Evolutionary conservation across 352 stramenopile species (phyloP).

Genomic region (Globisporangium mamillatum): DNA sequence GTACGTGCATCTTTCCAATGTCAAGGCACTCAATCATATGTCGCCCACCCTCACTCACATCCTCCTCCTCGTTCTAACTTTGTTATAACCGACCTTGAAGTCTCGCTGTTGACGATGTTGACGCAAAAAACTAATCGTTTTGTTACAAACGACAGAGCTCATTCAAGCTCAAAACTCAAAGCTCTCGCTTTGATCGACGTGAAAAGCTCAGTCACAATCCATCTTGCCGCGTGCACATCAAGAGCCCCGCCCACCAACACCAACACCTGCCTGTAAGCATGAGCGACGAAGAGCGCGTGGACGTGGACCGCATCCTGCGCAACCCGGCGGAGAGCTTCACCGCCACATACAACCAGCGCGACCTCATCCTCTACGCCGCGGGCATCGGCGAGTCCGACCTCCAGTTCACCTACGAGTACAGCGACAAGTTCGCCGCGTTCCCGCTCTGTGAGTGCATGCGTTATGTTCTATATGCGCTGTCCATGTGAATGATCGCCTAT

Average conservation of each 20-base stretch:
- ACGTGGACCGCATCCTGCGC: constrained; percentile 65
- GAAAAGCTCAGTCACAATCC: background rate
- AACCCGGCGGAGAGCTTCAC: constrained; percentile 46
- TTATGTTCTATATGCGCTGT: background rate
- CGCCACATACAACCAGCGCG: constrained; percentile 85
- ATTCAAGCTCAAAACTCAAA: background rate
- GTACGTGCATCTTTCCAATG: no score
- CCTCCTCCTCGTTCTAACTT: no score
- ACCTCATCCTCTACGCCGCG: constrained; percentile 86
- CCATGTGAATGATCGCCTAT: background rate
- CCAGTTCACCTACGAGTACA: constrained; percentile 88
- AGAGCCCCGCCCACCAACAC: background rate
- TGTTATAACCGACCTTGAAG: background rate
- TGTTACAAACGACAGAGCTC: background rate
- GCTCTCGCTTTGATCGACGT: background rate
- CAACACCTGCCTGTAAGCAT: constrained; percentile 20
- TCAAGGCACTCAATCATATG: background rate
- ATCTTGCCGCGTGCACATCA: background rate
- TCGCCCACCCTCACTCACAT: background rate
- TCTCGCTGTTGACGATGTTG: background rate
- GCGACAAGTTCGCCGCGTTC: constrained; percentile 85
- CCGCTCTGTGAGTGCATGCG: constrained; percentile 50
- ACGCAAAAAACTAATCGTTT: background rate
- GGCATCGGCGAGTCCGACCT: constrained; percentile 85
- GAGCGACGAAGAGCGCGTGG: constrained; percentile 28